These are phyloP conservation scores for Thraustochytrium sp. DNA, from an alignment of 352 stramenopile genomes.

Conservation along the genomic window DNA sequence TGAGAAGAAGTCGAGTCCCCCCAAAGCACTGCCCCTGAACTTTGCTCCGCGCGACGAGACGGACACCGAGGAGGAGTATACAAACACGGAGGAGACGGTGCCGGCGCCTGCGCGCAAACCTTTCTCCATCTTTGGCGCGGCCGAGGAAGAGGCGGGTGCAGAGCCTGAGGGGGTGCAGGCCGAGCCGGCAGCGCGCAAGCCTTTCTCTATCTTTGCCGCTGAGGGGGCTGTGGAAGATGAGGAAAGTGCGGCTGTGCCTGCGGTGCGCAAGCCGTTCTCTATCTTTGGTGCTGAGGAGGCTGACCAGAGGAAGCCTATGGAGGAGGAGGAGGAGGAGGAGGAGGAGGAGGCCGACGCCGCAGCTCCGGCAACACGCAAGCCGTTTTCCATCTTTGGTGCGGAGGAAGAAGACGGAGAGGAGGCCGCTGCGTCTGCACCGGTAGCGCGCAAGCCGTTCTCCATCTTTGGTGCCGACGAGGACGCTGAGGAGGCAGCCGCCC, in stretches of 20 bases:
- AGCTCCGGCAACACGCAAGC: background rate
- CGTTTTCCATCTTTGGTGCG: background rate
- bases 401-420: background rate
- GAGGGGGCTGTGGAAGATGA: background rate
- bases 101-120: background rate
- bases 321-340: too few relatives aligned
- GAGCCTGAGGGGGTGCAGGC: background rate
- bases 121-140: constrained; percentile 12
- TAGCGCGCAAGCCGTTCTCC: background rate
- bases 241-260: background rate
- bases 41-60: too few relatives aligned
- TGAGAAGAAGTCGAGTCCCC: background rate
- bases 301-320: too few relatives aligned
- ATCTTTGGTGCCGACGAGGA: background rate
- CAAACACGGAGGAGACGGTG: background rate
- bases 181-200: background rate
- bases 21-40: too few relatives aligned
- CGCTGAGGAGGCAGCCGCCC: background rate
- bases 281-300: constrained; percentile 24
- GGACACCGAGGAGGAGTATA: background rate
- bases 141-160: background rate
- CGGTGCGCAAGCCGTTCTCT: background rate
- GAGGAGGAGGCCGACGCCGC: background rate
- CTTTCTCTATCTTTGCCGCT: background rate
- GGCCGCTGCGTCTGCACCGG: background rate